Percentiles rank a stretch among this genome's conserved stretches.
Conservation (phyloP, 192 early-diverging fungal genomes). For the Umbelopsis sp. region DNA sequence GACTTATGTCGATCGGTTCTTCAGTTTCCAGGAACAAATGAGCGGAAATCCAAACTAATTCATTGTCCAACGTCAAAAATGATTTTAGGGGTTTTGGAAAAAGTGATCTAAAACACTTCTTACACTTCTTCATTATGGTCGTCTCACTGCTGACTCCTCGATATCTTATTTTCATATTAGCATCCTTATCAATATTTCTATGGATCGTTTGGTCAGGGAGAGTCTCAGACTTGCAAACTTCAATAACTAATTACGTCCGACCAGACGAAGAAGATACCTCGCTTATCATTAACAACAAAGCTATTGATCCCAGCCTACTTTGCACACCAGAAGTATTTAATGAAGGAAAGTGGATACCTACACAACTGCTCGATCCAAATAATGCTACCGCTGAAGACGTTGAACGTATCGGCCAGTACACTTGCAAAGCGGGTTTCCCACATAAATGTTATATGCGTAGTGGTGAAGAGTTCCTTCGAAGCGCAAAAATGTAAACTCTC, state of each 20-base stretch:
- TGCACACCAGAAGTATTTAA: conserved; percentile 30
- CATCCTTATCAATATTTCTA: not conserved
- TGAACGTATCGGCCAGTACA: conserved; percentile 12
- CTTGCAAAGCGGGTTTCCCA: conserved; percentile 21
- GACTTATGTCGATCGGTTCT: not conserved
- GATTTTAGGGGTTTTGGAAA: not conserved
- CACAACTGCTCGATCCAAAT: conserved; percentile 7
- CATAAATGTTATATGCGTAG: conserved; percentile 31
- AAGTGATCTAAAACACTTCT: not conserved
- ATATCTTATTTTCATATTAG: not conserved
- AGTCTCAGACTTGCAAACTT: not conserved
- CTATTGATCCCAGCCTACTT: not conserved
- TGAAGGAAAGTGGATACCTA: conserved; percentile 26
- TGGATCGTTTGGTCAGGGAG: conserved; percentile 15
- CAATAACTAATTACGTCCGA: not conserved
- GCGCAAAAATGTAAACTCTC: conserved; percentile 26
- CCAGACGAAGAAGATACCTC: not conserved
- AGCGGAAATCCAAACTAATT: not conserved
- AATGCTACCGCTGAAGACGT: conserved; percentile 5
- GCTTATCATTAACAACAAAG: conserved; percentile 3
- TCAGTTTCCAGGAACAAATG: conserved; percentile 10
- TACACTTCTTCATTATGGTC: not conserved
- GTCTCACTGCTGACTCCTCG: not conserved
- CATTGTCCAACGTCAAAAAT: not conserved
- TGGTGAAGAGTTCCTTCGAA: conserved; percentile 26